A percentile compares a stretch with the other conserved stretches of the same genome.
phyloP scores from a whole-genome alignment of 441 rosid species.

The Caryocar brasiliense region DNA sequence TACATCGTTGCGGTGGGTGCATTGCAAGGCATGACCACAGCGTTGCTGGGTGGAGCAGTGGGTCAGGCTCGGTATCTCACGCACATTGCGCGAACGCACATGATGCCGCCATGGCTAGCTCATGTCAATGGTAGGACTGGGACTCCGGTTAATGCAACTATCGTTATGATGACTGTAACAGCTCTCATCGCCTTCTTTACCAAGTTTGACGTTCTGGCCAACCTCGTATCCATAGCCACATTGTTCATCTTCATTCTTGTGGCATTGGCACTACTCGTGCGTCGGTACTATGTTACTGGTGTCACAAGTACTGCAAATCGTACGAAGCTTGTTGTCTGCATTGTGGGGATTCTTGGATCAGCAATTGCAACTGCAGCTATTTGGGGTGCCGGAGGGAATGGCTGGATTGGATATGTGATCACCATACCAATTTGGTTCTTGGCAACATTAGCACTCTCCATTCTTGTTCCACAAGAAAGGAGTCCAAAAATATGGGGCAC shows the following conservation, averaged over 20 bases:
- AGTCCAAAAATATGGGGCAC: slow-evolving; percentile 63
- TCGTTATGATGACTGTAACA: slow-evolving; percentile 48
- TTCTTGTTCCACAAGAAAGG: slow-evolving; percentile 55
- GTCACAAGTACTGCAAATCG: slow-evolving; percentile 31
- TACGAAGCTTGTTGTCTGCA: slow-evolving; percentile 31
- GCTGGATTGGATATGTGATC: slow-evolving; percentile 52
- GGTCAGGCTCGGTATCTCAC: slow-evolving; percentile 76
- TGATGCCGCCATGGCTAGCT: slow-evolving; percentile 83
- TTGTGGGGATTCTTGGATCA: slow-evolving; percentile 37
- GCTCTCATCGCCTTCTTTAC: slow-evolving; percentile 63
- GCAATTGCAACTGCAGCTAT: slow-evolving; percentile 36
- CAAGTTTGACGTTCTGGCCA: slow-evolving; percentile 32
- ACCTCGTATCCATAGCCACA: slow-evolving; percentile 59
- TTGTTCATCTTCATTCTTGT: slow-evolving; percentile 66
- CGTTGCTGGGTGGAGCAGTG: slow-evolving; percentile 44
- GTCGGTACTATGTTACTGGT: slow-evolving; percentile 57
- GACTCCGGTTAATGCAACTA: slow-evolving; percentile 61
- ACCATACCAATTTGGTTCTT: slow-evolving; percentile 55
- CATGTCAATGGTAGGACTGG: slow-evolving; percentile 50
- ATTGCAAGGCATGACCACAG: slow-evolving; percentile 74
- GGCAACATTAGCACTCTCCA: slow-evolving; percentile 28
- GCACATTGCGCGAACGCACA: slow-evolving; percentile 68
- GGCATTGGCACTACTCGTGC: slow-evolving; percentile 57
- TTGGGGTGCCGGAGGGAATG: slow-evolving; percentile 36
- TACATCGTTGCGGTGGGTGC: slow-evolving; percentile 69